These are phyloP conservation scores for Talaromyces sp. DNA, from an alignment of 2,329 filamentous ascomycete species.

Conservation along the genomic window DNA sequence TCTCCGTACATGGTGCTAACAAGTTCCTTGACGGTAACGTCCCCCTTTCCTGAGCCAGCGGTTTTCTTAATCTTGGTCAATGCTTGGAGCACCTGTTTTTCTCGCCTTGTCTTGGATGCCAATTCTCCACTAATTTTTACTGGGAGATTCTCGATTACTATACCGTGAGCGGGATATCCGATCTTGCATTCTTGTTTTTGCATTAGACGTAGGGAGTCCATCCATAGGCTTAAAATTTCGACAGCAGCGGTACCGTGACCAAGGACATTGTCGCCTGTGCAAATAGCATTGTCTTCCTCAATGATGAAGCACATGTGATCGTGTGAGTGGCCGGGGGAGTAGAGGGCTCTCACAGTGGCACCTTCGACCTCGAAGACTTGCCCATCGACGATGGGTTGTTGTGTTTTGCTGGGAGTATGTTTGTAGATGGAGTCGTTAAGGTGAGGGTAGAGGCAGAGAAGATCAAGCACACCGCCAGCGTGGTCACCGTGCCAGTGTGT, in stretches of 20 bases:
- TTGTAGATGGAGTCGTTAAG: constrained; percentile 36
- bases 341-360: constrained; percentile 39
- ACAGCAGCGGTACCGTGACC: constrained; percentile 52
- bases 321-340: constrained; percentile 65
- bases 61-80: constrained; percentile 24
- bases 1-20: constrained; percentile 45
- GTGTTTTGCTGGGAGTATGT: constrained; percentile 29
- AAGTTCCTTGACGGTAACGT: constrained; percentile 42
- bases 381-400: constrained; percentile 37
- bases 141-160: constrained; percentile 36
- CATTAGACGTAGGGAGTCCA: constrained; percentile 37
- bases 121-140: constrained; percentile 41
- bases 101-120: constrained; percentile 38
- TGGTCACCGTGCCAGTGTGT: constrained; percentile 49
- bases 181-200: constrained; percentile 31
- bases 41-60: constrained; percentile 17
- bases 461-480: constrained; percentile 41
- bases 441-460: constrained; percentile 32
- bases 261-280: constrained; percentile 77
- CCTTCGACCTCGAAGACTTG: constrained; percentile 40
- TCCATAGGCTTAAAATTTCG: constrained; percentile 39
- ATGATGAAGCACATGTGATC: constrained; percentile 76
- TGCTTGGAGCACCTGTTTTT: constrained; percentile 38
- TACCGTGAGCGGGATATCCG: constrained; percentile 50
- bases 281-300: constrained; percentile 69